Percentiles rank a stretch among this genome's conserved stretches.
Evolutionary conservation across 352 stramenopile species (phyloP).

Genomic region (Globisporangium canariense): DNA sequence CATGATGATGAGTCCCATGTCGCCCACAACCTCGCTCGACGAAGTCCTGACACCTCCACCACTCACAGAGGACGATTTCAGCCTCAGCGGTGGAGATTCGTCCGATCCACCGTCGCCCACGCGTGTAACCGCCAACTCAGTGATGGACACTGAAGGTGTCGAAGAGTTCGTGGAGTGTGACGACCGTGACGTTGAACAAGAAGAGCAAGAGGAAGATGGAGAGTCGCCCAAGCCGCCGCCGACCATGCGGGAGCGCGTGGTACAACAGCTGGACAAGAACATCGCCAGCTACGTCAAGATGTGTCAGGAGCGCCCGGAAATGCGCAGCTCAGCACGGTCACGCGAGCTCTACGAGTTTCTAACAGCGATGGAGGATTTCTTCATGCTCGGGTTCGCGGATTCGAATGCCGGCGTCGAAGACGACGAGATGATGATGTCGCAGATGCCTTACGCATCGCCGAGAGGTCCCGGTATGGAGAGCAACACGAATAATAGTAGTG

Average conservation of each 20-base stretch:
- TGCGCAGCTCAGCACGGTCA: slow-evolving; percentile 59
- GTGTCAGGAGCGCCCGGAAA: slow-evolving; percentile 55
- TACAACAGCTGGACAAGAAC: slow-evolving; percentile 56
- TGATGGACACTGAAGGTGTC: neutral
- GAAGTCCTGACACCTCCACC: slow-evolving; percentile 24
- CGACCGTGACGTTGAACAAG: slow-evolving; percentile 7
- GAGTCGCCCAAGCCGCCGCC: slow-evolving; percentile 14
- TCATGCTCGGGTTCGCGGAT: slow-evolving; percentile 59
- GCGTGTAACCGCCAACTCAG: neutral
- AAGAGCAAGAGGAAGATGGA: slow-evolving; percentile 12
- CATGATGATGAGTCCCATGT: slow-evolving; percentile 14
- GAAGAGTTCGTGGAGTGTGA: slow-evolving; percentile 3
- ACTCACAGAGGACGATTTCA: slow-evolving; percentile 21
- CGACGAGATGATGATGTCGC: slow-evolving; percentile 8
- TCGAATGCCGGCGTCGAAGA: slow-evolving; percentile 14
- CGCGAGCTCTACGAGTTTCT: slow-evolving; percentile 70
- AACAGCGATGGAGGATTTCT: slow-evolving; percentile 60
- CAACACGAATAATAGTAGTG: neutral
- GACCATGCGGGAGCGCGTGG: slow-evolving; percentile 45
- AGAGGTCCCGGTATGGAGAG: slow-evolving; percentile 5
- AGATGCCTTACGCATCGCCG: slow-evolving; percentile 3
- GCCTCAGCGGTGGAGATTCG: slow-evolving; percentile 8
- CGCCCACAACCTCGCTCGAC: slow-evolving; percentile 24
- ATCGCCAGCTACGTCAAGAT: slow-evolving; percentile 56
- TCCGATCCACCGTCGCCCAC: slow-evolving; percentile 13